A percentile compares a stretch with the other conserved stretches of the same genome.
These are phyloP conservation scores for Trichosporon sp. DNA, from an alignment of 1,284 basidiomycete genomes.

Conservation along the genomic window DNA sequence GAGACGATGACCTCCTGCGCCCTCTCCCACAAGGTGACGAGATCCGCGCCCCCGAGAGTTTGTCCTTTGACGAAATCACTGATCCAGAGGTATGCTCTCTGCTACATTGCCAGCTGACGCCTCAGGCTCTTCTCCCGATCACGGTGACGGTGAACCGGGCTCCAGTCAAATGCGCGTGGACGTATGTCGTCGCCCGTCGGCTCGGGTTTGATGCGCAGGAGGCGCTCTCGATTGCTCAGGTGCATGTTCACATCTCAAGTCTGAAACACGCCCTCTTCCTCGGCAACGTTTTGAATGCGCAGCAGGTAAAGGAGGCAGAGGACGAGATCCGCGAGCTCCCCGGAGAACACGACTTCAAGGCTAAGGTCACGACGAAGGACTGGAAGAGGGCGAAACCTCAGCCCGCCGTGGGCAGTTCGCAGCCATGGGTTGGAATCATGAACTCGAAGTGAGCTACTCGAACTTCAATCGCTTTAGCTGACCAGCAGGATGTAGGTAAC, in stretches of 20 bases:
- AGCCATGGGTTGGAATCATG: slow-evolving; percentile 91
- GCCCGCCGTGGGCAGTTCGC: slow-evolving; percentile 65
- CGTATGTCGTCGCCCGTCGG: slow-evolving; percentile 77
- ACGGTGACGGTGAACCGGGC: slow-evolving; percentile 79
- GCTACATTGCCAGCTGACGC: not conserved
- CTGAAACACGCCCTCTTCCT: slow-evolving; percentile 78
- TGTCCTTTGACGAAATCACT: slow-evolving; percentile 40
- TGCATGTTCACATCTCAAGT: slow-evolving; percentile 90
- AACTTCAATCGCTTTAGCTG: not conserved
- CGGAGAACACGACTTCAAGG: slow-evolving; percentile 25
- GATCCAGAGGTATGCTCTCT: slow-evolving; percentile 44
- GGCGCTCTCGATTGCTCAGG: slow-evolving; percentile 65
- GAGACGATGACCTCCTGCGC: slow-evolving; percentile 28
- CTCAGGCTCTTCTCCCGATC: slow-evolving; percentile 67
- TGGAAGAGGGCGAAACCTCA: slow-evolving; percentile 25
- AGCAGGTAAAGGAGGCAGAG: slow-evolving; percentile 58
- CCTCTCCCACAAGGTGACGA: slow-evolving; percentile 8
- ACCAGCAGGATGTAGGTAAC: slow-evolving; percentile 22
- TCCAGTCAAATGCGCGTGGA: slow-evolving; percentile 93
- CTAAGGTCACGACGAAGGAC: slow-evolving; percentile 13
- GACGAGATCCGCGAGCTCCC: slow-evolving; percentile 53
- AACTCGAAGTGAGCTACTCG: slow-evolving; percentile 68
- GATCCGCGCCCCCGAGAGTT: not conserved
- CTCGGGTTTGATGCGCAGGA: slow-evolving; percentile 84
- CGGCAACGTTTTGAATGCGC: slow-evolving; percentile 63